Evolutionary conservation across 192 early-diverging fungal species (phyloP).

Genomic region (Chytriomyces sp.): DNA sequence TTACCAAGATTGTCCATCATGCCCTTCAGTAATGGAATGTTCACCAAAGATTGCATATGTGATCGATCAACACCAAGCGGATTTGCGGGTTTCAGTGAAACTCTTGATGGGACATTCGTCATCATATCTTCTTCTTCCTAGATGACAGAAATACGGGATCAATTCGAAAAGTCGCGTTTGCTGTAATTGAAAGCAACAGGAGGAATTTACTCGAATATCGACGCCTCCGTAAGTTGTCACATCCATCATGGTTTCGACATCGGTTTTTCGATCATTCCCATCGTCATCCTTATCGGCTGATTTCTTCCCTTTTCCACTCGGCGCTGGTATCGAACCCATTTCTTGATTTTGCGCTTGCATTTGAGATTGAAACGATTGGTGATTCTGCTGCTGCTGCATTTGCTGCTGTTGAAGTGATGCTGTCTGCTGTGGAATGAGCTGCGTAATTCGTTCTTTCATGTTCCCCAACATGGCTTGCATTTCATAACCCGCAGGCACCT

Average conservation of each 20-base stretch:
- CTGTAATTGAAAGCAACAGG: neutral
- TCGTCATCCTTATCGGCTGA: neutral
- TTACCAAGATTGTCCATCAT: conserved; percentile 10
- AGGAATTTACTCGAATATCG: conserved; percentile 12
- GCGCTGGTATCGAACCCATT: neutral
- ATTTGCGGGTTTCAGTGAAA: neutral
- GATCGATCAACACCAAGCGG: conserved; percentile 25
- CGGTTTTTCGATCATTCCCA: neutral
- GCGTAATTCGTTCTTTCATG: too few relatives aligned
- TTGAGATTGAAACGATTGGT: neutral
- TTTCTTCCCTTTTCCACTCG: conserved; percentile 4
- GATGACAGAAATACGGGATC: neutral
- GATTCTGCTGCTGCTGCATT: neutral
- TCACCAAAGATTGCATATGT: conserved; percentile 16
- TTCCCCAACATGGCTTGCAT: neutral
- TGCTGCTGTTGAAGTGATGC: neutral
- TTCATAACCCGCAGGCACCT: neutral
- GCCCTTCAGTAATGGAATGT: neutral
- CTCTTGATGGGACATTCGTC: neutral
- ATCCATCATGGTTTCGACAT: conserved; percentile 7
- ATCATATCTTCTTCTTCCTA: conserved; percentile 36
- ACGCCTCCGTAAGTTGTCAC: conserved; percentile 11
- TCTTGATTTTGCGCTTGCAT: neutral
- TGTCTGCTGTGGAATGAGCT: too few relatives aligned
- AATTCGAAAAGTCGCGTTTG: neutral